Evolutionary conservation across 768 basidiomycete genomes (phyloP).

Genomic region (Amanita exitialis): DNA sequence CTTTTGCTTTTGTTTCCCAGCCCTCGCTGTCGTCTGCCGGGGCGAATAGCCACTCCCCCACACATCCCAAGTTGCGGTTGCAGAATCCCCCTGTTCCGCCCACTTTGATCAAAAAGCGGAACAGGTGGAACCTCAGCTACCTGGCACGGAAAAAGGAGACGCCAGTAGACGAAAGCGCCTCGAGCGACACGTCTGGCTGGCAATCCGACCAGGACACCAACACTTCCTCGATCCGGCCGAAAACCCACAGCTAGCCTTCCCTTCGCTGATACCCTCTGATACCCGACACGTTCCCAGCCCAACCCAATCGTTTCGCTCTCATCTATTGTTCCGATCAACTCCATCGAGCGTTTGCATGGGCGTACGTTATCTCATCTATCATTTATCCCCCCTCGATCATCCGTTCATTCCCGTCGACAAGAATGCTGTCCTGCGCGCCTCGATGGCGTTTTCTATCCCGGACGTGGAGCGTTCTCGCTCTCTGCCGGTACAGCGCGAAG

Average conservation of each 20-base stretch:
- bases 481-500: neutral
- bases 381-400: neutral
- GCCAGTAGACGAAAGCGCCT: neutral
- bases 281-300: constrained; percentile 1
- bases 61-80: constrained; percentile 16
- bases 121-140: constrained; percentile 1
- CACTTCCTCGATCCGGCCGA: neutral
- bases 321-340: neutral
- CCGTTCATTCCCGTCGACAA: neutral
- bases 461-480: neutral
- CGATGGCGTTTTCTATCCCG: neutral
- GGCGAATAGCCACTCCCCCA: constrained; percentile 8
- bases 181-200: neutral
- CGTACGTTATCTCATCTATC: neutral
- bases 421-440: neutral
- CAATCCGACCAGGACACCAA: neutral
- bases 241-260: neutral
- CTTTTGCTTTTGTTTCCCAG: constrained; percentile 8
- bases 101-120: constrained; percentile 16
- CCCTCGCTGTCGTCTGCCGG: neutral
- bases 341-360: neutral
- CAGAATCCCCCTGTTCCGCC: constrained; percentile 17
- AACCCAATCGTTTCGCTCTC: neutral
- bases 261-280: neutral
- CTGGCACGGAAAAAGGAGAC: constrained; percentile 1